Percentiles rank a stretch among this genome's conserved stretches.
Evolutionary conservation across 2,329 filamentous ascomycete species (phyloP).

Genomic region (Chaetothyriales sp.): DNA sequence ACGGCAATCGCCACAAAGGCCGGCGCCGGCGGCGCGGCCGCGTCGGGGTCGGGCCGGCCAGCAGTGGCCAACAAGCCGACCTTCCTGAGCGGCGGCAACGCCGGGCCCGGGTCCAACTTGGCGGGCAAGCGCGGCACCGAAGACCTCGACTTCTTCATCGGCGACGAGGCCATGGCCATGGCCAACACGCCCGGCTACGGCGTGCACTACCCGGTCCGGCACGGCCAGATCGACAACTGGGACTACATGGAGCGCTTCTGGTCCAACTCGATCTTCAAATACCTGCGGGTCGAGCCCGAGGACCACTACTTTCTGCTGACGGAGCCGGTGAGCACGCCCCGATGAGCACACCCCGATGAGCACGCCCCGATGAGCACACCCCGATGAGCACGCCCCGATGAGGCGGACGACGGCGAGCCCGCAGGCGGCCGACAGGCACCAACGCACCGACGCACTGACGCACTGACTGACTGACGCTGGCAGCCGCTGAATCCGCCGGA

Average conservation of each 20-base stretch:
- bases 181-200: conserved; percentile 82
- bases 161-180: conserved; percentile 82
- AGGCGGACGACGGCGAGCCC: not conserved
- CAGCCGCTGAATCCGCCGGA: conserved; percentile 94
- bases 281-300: conserved; percentile 91
- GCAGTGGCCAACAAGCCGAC: conserved; percentile 89
- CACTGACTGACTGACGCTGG: not conserved
- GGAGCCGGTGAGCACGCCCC: conserved; percentile 69
- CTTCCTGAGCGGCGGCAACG: conserved; percentile 71
- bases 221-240: conserved; percentile 99
- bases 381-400: not conserved
- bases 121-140: conserved; percentile 90
- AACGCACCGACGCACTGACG: too few relatives aligned
- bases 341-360: not conserved
- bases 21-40: conserved; percentile 51
- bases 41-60: conserved; percentile 74
- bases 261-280: conserved; percentile 99
- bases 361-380: not conserved
- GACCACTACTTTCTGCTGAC: conserved; percentile 98
- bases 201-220: conserved; percentile 91
- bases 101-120: conserved; percentile 68
- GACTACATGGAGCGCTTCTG: conserved; percentile 99
- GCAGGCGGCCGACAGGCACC: too few relatives aligned
- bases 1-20: conserved; percentile 96
- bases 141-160: conserved; percentile 97